Evolutionary conservation across 2,329 filamentous ascomycete species (phyloP), one percentile per base, ranked within the genome.

Genomic region (Pyrenophora teres): DNA sequence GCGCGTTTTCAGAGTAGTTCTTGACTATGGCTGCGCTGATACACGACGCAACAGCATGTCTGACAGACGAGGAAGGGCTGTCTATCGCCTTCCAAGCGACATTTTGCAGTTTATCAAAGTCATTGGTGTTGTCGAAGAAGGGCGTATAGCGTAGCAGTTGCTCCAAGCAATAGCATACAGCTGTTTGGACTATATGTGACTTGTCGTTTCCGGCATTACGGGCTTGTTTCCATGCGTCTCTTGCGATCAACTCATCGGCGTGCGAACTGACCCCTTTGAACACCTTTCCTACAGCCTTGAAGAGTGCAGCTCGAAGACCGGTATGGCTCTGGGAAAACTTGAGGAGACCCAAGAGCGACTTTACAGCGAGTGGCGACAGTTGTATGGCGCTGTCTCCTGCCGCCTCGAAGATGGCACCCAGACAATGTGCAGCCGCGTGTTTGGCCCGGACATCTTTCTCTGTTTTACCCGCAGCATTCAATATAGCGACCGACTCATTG

Each of bases 321-420:
- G 91, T 87, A 78, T 97, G 87, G 64, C 80, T 89, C 51, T 87
- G 86, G 0, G 92, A 86, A 9, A 84, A 78, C 74, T 97, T 97
- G 57, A 96, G 76, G 0, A 92, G 78, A 74, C 92, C 95, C 50
- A 96, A 66, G 44, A 96, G 76, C 4, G 86, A 83, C 9, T 85
- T 82, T 62, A 87, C 90, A 13, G 87, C 85, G 54, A 96, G 76
- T 49, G 87, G 86, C 55, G 94, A 90, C 53, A 96, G 78, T 57
- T 88, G 87, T 72, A 96, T 90, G 41, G 90, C 91, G 73, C 93
- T 97, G 73, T 97, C 94, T 46, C 94, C 94, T 2, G 93, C 93
- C n/a, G 89, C 85, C 52, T 88, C 89, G 74, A 92, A 97, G 30
- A 97, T 85, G 68, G 94, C 88, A 27, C 94, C 94, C 62, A 99